Percentiles rank a stretch among this genome's conserved stretches.
Evolutionary conservation across 495 filamentous ascomycete genomes (phyloP).

Genomic region (Emericellopsis terricola): DNA sequence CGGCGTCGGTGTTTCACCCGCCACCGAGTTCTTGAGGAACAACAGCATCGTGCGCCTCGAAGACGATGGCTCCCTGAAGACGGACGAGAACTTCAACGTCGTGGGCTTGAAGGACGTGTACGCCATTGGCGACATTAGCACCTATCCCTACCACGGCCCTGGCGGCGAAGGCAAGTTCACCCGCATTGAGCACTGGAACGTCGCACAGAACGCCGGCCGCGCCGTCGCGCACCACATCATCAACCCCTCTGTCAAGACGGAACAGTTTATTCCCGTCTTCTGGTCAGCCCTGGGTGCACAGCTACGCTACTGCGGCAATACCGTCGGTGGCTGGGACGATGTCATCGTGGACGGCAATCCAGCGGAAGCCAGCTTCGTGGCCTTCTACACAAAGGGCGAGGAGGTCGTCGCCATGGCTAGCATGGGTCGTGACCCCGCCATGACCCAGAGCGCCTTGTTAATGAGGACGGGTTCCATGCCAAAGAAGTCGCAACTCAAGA

Average conservation of each 20-base stretch:
- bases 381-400: constrained; percentile 76
- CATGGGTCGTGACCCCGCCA: constrained; percentile 79
- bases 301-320: constrained; percentile 82
- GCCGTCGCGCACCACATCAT: constrained; percentile 57
- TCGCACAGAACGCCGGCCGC: constrained; percentile 83
- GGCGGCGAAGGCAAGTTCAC: constrained; percentile 49
- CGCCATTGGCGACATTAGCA: constrained; percentile 91
- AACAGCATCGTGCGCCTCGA: constrained; percentile 48
- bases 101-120: constrained; percentile 61
- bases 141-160: constrained; percentile 83
- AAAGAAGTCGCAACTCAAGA: constrained; percentile 53
- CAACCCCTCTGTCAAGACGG: constrained; percentile 36
- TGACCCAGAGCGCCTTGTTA: constrained; percentile 67
- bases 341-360: constrained; percentile 58
- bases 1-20: constrained; percentile 74
- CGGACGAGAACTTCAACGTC: constrained; percentile 61
- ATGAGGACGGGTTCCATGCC: constrained; percentile 76
- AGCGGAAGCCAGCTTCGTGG: constrained; percentile 69
- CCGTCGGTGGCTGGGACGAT: constrained; percentile 65
- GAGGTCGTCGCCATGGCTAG: constrained; percentile 81
- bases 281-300: constrained; percentile 87
- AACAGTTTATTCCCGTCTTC: constrained; percentile 81
- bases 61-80: constrained; percentile 63
- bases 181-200: constrained; percentile 95
- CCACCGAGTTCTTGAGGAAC: constrained; percentile 70